A percentile compares a stretch with the other conserved stretches of the same genome.
Conservation (phyloP, 1,139 yeast species). For the Eremothecium sinecaudum region DNA sequence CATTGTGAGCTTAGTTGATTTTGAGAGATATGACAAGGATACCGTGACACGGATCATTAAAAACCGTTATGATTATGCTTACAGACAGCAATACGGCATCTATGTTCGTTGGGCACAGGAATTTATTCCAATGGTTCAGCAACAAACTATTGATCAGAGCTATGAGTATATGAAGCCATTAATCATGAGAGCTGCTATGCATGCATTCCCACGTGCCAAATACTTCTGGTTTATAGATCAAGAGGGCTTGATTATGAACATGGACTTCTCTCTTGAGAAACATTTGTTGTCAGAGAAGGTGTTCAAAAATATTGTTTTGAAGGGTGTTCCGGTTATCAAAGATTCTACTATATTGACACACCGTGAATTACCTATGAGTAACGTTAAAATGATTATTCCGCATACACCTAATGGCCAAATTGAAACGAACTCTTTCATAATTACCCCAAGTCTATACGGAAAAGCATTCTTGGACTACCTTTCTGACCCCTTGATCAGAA, state of each 20-base stretch:
- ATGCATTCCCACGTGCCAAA: conserved; percentile 74
- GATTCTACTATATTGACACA: conserved; percentile 64
- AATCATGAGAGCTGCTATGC: conserved; percentile 66
- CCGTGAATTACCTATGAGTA: conserved; percentile 45
- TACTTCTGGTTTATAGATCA: conserved; percentile 82
- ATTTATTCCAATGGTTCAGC: conserved; percentile 50
- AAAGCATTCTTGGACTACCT: conserved; percentile 65
- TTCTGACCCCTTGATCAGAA: conserved; percentile 60
- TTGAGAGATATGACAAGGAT: conserved; percentile 51
- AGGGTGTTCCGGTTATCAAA: conserved; percentile 61
- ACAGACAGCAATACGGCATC: conserved; percentile 61
- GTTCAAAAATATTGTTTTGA: conserved; percentile 48
- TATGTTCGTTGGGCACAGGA: conserved; percentile 80
- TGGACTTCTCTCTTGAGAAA: conserved; percentile 46
- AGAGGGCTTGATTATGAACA: conserved; percentile 60
- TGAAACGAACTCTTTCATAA: conserved; percentile 58
- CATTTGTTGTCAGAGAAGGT: conserved; percentile 49
- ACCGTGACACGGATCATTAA: conserved; percentile 60
- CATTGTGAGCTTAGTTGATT: conserved; percentile 75
- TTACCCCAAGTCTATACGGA: conserved; percentile 56
- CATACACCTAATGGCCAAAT: conserved; percentile 49
- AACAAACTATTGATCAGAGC: conserved; percentile 25
- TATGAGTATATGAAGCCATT: conserved; percentile 25
- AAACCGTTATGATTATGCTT: conserved; percentile 76
- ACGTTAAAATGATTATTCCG: conserved; percentile 51